These are phyloP conservation scores for Suhomyces taliae DNA, from an alignment of 1,139 yeast species.

Conservation along the genomic window DNA sequence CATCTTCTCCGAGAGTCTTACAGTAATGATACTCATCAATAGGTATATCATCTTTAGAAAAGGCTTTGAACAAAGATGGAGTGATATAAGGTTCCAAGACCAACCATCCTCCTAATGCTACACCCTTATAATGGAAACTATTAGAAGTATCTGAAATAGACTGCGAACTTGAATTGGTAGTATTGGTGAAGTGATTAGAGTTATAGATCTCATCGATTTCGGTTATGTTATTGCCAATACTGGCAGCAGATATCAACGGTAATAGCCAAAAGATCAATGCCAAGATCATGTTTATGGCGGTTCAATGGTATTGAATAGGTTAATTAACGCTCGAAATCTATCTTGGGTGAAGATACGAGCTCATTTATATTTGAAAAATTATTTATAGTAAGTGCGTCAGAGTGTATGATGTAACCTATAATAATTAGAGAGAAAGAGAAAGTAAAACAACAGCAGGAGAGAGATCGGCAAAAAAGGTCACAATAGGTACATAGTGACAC, in stretches of 20 bases:
- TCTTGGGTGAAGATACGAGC: no score
- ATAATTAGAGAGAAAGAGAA: no score
- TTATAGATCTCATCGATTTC: slow-evolving; percentile 6
- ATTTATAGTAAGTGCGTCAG: no score
- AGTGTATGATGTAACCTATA: no score
- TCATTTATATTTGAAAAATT: no score
- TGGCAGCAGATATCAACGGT: not conserved
- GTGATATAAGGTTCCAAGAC: slow-evolving; percentile 67
- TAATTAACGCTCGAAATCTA: no score
- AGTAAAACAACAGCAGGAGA: no score
- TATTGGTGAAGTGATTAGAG: slow-evolving; percentile 8
- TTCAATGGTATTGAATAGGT: no score
- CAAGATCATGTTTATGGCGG: not conserved
- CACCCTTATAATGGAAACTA: slow-evolving; percentile 43
- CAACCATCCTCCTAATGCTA: slow-evolving; percentile 66
- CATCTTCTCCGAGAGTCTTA: slow-evolving; percentile 44
- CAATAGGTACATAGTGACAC: no score
- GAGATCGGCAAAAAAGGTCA: no score
- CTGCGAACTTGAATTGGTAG: slow-evolving; percentile 4
- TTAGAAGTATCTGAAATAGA: slow-evolving; percentile 13
- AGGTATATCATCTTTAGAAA: slow-evolving; percentile 28
- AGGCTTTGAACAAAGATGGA: slow-evolving; percentile 53
- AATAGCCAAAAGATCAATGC: not conserved
- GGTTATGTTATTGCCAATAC: slow-evolving; percentile 2
- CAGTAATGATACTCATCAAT: slow-evolving; percentile 62